Base-by-base conservation (phyloP, 768 basidiomycete species). In the Nevesoporus exiguus region DNA sequence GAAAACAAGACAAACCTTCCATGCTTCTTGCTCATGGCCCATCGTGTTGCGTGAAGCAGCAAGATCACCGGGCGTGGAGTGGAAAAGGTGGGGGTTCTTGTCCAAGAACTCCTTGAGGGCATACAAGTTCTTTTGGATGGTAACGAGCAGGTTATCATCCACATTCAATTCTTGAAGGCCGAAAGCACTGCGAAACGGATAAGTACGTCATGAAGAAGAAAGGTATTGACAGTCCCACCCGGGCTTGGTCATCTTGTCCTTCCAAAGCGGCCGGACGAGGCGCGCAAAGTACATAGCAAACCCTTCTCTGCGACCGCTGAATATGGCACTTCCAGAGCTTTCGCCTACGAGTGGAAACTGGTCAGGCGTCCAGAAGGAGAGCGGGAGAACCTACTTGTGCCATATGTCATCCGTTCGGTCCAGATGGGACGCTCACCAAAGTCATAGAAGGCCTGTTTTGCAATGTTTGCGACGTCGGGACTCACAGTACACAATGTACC, bases 301-400 rank as follows among this genome's bases (percentile, higher is more conserved):
- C 2, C 92, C 95, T 73, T 97, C 92, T 55, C 93, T 80, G 52
- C 93, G 80, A 29, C 93, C 90, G 59, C 91, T 93, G 70, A 89
- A 97, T 51, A 84, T 81, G 3, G 87, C 83, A 43, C 80, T 86
- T 15, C 89, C 88, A 47, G 84, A 81, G 61, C 76, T 81, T 58
- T 88, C 86, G 37, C 81, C 86, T 83, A 54, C 19, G 39, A 52
- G 22, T 30, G 36, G 54, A 27, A 49, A 55, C 33, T 53, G 29
- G 27, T 55, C 47, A 42, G 22, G 13, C 5, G 52, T 25, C 29
- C 10, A 14, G 19, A 45, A 34, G 45, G 55, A 36, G 48, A 34
- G 36, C 11, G 40, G 13, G 31, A 52, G 33, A 47, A 11, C 80
- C 60, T 58, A 89, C 87, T 79, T 45, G 84, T 82, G n/a, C 88